Evolutionary conservation across 2,329 filamentous ascomycete genomes (phyloP), one percentile per base, ranked within the genome.

Genomic region (Aspergillus quadricinctus): DNA sequence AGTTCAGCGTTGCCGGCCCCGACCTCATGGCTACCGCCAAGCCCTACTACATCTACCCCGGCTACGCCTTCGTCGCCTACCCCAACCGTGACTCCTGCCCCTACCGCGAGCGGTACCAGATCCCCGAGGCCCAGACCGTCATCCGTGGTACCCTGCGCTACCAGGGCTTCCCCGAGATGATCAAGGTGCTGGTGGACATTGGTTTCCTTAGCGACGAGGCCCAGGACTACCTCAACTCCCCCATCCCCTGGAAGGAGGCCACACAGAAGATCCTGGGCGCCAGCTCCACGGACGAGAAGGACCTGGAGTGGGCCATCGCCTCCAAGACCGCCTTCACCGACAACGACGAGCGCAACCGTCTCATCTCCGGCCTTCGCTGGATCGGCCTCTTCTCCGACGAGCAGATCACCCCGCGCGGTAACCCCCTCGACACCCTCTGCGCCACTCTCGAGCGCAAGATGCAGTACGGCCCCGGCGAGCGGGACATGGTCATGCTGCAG

Each of bases 391-490:
- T 91, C 77, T 88, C 84, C 46, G 81, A 86, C 62, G 81, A 84
- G 69, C 78, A 83, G 72, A 91, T 88, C 69, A 88, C 78, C 5
- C 87, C 90, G 28, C 80, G 85, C 55, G 88, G 86, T 54, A 96
- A 90, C 79, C 88, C 91, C 3, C 83, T 96, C 25, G 92, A 96
- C 75, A 93, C 89, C n/a, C 85, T 96, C 41, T 96, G 92, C 78
- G 90, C 90, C 31, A 89, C 86, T 3, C 83, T 96, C 29, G 91
- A 96, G 81, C 78, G 89, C 81, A 96, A 95, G 85, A 95, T 96
- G 90, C 84, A 89, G 75, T 96, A 88, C 75, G 88, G 84, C 69
- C 80, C 88, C 66, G 88, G 83, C 59, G 91, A 96, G 84, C 87
- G 92, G 57, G 92, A 96, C 75, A 80, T 95, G 63, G 89, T 94